phyloP scores from a whole-genome alignment of 2,329 filamentous ascomycete species.

The Myriosclerotinia scirpicola region DNA sequence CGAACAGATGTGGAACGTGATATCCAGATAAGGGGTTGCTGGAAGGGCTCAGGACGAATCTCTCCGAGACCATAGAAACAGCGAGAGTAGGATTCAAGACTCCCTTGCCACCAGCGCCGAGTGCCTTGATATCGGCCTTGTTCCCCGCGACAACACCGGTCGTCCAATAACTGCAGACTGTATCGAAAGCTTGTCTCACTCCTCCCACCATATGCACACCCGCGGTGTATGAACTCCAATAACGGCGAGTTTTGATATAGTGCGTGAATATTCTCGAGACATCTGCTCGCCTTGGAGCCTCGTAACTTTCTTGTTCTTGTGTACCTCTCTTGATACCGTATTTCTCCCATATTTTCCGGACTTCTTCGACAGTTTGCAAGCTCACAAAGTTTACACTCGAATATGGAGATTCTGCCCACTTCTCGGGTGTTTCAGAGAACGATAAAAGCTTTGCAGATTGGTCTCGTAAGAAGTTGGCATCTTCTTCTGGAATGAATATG shows the following conservation, averaged over 20 bases:
- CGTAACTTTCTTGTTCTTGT: not conserved
- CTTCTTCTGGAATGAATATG: not conserved
- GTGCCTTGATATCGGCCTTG: not conserved
- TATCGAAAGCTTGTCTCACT: not conserved
- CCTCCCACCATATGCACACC: not conserved
- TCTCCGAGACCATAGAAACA: not conserved
- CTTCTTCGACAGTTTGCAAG: constrained; percentile 4
- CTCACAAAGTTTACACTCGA: constrained; percentile 1
- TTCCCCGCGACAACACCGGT: not conserved
- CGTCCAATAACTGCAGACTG: not conserved
- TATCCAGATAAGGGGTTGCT: constrained; percentile 3
- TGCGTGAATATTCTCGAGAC: not conserved
- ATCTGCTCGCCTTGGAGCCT: not conserved
- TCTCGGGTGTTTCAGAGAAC: not conserved
- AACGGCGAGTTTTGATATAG: too few species aligned
- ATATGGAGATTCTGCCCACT: constrained; percentile 2
- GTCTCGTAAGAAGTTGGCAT: not conserved
- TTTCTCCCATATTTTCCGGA: constrained; percentile 12
- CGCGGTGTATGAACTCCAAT: not conserved
- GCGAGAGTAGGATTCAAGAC: not conserved
- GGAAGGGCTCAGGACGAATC: not conserved
- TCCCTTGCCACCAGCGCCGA: not conserved
- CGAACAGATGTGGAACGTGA: not conserved
- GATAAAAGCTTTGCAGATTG: not conserved
- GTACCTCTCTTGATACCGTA: constrained; percentile 6